These are phyloP conservation scores for Lepiota subincarnata DNA, from an alignment of 768 basidiomycete species.

Conservation along the genomic window DNA sequence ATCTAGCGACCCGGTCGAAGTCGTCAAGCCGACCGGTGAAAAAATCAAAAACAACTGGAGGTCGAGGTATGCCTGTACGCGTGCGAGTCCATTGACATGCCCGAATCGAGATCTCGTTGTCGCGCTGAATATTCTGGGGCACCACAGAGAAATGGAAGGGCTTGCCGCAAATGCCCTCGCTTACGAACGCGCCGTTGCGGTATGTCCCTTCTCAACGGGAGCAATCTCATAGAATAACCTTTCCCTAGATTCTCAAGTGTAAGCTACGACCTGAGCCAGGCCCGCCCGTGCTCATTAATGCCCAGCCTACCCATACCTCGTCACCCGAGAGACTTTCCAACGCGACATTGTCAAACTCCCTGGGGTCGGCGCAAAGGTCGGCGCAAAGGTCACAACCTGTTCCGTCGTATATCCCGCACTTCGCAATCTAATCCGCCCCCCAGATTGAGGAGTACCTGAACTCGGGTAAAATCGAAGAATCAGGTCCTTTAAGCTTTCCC, in stretches of 20 bases:
- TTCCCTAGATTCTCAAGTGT: constrained; percentile 28
- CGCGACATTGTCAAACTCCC: constrained; percentile 41
- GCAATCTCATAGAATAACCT: neutral
- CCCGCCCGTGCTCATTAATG: neutral
- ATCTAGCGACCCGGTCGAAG: neutral
- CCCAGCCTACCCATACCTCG: constrained; percentile 45
- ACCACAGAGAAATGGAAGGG: constrained; percentile 60
- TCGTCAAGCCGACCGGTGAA: constrained; percentile 20
- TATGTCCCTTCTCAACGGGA: constrained; percentile 26
- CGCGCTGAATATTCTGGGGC: constrained; percentile 58
- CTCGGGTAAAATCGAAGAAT: constrained; percentile 54
- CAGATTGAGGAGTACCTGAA: constrained; percentile 64
- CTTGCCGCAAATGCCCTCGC: constrained; percentile 63
- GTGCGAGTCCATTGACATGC: constrained; percentile 64
- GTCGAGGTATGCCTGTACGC: constrained; percentile 52
- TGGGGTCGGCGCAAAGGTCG: constrained; percentile 47
- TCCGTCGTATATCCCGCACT: neutral
- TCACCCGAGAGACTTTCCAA: constrained; percentile 33
- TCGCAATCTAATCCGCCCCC: neutral
- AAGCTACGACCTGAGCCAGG: neutral
- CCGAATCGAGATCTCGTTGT: constrained; percentile 59
- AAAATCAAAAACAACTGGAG: constrained; percentile 29
- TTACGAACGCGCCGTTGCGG: constrained; percentile 71
- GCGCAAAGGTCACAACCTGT: constrained; percentile 36
- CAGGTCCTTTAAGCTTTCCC: constrained; percentile 11